phyloP scores from a whole-genome alignment of 108 stramenopile genomes.

The Thalassiosira profunda region DNA sequence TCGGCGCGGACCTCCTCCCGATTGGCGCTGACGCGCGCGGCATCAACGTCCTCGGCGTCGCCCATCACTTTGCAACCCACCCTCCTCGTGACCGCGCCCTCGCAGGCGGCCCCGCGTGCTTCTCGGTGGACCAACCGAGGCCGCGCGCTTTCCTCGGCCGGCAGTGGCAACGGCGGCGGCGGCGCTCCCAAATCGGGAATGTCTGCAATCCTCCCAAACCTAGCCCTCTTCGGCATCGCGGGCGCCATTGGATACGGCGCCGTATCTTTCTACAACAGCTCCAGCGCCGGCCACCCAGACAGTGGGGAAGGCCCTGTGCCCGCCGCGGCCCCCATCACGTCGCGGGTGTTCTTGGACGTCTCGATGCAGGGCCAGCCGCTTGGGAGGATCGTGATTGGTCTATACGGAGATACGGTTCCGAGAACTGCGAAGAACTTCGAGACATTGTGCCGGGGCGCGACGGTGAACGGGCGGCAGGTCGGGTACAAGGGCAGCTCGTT shows the following conservation, averaged over 20 bases:
- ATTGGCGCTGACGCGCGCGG: too few relatives aligned
- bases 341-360: too few relatives aligned
- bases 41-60: too few relatives aligned
- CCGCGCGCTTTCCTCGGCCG: too few relatives aligned
- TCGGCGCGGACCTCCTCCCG: too few relatives aligned
- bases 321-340: slow-evolving; percentile 33
- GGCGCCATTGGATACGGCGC: slow-evolving; percentile 50
- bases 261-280: slow-evolving; percentile 31
- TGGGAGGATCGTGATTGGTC: slow-evolving; percentile 85
- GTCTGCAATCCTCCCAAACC: slow-evolving; percentile 35
- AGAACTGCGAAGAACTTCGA: slow-evolving; percentile 99
- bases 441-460: slow-evolving; percentile 87
- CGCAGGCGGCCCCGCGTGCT: too few relatives aligned
- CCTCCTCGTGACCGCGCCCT: too few relatives aligned
- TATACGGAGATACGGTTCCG: slow-evolving; percentile 93
- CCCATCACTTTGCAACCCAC: too few relatives aligned
- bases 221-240: slow-evolving; percentile 50
- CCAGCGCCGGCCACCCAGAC: neutral
- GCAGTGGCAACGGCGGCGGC: too few relatives aligned
- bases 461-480: slow-evolving; percentile 75
- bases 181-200: neutral
- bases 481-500: slow-evolving; percentile 94
- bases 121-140: too few relatives aligned
- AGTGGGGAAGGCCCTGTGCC: slow-evolving; percentile 12
- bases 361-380: too few relatives aligned